Base-by-base conservation (phyloP, 768 basidiomycete genomes). In the Grammothele lineata region DNA sequence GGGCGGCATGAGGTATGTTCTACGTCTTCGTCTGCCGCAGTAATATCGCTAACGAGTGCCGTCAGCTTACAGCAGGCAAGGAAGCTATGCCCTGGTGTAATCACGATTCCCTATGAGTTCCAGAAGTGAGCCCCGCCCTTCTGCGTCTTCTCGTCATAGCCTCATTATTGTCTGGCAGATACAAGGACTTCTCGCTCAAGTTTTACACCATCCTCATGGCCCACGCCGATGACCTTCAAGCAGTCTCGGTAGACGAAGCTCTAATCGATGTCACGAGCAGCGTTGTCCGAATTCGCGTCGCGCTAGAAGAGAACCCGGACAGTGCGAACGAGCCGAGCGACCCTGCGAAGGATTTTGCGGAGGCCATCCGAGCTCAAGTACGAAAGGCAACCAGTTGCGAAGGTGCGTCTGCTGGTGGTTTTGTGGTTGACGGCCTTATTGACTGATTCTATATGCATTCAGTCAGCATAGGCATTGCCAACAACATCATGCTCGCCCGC, bases 191-290 rank as follows among this genome's bases (percentile, higher is more conserved):
- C 44, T 93, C 95, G 0, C 66, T 93, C 41, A 75, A 84, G 30
- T 97, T 98, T 63, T 98, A 99, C 65, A 92, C 88, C 4, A 87
- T 96, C 44, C 74, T 98, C 25, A 89, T 97, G 83, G 70, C 77
- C 0, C 82, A 87, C 59, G 90, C 92, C 19, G 91, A 96, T 57
- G 91, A 93, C 55, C 71, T 98, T 3, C 85, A 97, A 67, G 93
- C 94, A 2, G 94, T 97, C 14, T 95, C 92, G 2, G 89, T 98
- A 5, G 96, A 99, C 51, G 96, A 99, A 62, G 95, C 92, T 0
- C 75, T 97, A 19, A 82, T 98, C 50, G 94, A 97, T 47, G 90
- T 94, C 14, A 84, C 89, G 0, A 74, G 68, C 4, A 70, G 74
- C 0, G 75, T 88, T 33, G 71, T 68, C 11, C 73, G 66, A 33